Evolutionary conservation across 495 filamentous ascomycete genomes (phyloP).

Genomic region (Friedmanniomyces endolithicus): DNA sequence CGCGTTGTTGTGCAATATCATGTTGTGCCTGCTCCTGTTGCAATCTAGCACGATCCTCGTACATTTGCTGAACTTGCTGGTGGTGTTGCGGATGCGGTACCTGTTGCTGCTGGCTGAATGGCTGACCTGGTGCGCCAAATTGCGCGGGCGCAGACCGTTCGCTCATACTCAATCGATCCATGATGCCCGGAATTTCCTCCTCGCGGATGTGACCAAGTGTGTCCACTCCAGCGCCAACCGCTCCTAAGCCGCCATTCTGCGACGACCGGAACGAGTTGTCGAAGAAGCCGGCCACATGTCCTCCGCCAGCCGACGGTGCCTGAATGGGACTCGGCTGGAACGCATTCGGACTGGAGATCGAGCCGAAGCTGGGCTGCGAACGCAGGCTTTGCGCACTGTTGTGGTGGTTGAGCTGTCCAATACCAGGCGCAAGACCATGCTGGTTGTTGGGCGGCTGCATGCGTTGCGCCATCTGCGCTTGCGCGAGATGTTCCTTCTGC

Average conservation of each 20-base stretch:
- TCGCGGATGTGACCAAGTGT: slow-evolving; percentile 39
- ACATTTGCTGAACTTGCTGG: slow-evolving; percentile 47
- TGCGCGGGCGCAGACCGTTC: slow-evolving; percentile 39
- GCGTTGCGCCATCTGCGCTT: slow-evolving; percentile 70
- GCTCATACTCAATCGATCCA: slow-evolving; percentile 47
- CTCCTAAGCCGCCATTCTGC: slow-evolving; percentile 34
- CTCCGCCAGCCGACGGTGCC: slow-evolving; percentile 40
- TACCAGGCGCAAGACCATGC: slow-evolving; percentile 17
- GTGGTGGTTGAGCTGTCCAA: slow-evolving; percentile 69
- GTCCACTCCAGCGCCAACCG: slow-evolving; percentile 42
- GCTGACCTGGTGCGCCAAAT: slow-evolving; percentile 40
- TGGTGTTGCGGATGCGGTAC: slow-evolving; percentile 39
- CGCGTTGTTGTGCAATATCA: slow-evolving; percentile 33
- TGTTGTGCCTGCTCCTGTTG: slow-evolving; percentile 54
- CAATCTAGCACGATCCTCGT: slow-evolving; percentile 48
- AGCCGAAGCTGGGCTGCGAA: slow-evolving; percentile 87
- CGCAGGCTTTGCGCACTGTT: slow-evolving; percentile 89
- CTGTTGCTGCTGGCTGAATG: slow-evolving; percentile 38
- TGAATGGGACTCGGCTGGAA: slow-evolving; percentile 65
- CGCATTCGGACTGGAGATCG: slow-evolving; percentile 61
- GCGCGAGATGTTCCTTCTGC: slow-evolving; percentile 83
- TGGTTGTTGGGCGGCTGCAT: slow-evolving; percentile 40
- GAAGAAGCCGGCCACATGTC: slow-evolving; percentile 57
- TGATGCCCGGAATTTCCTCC: slow-evolving; percentile 47
- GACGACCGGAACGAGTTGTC: slow-evolving; percentile 46